Percentiles rank a stretch among this genome's conserved stretches.
phyloP scores from a whole-genome alignment of 2,329 filamentous ascomycete genomes.

The Saccharata proteae region DNA sequence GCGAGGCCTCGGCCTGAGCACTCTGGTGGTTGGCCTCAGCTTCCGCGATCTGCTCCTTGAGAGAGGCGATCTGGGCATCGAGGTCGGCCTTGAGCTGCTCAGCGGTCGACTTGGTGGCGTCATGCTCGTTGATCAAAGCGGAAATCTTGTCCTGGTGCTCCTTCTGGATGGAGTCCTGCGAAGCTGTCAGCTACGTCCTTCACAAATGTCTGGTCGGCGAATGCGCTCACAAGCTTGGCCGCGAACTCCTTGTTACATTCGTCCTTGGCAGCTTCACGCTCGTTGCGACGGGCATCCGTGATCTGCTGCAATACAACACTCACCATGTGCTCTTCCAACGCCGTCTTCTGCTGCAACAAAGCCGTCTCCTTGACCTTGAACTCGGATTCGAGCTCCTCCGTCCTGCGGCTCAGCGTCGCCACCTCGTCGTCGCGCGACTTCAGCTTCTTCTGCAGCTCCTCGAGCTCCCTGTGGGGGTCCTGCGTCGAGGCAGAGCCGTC shows the following conservation, averaged over 20 bases:
- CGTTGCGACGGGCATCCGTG: slow-evolving; percentile 25
- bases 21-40: slow-evolving; percentile 5
- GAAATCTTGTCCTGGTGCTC: slow-evolving; percentile 9
- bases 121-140: slow-evolving; percentile 8
- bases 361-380: slow-evolving; percentile 12
- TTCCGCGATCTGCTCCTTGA: slow-evolving; percentile 6
- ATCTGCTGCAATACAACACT: slow-evolving; percentile 29
- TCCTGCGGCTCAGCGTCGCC: slow-evolving; percentile 18
- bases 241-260: slow-evolving; percentile 23
- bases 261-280: slow-evolving; percentile 22
- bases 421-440: slow-evolving; percentile 15
- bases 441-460: slow-evolving; percentile 13
- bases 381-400: slow-evolving; percentile 11
- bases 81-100: slow-evolving; percentile 8
- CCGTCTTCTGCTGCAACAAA: slow-evolving; percentile 21
- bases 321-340: slow-evolving; percentile 29
- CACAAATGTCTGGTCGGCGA: background rate
- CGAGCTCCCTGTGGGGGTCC: slow-evolving; percentile 8
- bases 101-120: slow-evolving; percentile 4
- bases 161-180: slow-evolving; percentile 8
- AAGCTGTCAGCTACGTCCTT: background rate
- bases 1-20: slow-evolving; percentile 4
- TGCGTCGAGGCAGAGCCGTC: slow-evolving; percentile 5
- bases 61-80: slow-evolving; percentile 8
- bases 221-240: slow-evolving; percentile 15